phyloP scores from a whole-genome alignment of 495 filamentous ascomycete genomes.

The Alectoria sarmentosa region DNA sequence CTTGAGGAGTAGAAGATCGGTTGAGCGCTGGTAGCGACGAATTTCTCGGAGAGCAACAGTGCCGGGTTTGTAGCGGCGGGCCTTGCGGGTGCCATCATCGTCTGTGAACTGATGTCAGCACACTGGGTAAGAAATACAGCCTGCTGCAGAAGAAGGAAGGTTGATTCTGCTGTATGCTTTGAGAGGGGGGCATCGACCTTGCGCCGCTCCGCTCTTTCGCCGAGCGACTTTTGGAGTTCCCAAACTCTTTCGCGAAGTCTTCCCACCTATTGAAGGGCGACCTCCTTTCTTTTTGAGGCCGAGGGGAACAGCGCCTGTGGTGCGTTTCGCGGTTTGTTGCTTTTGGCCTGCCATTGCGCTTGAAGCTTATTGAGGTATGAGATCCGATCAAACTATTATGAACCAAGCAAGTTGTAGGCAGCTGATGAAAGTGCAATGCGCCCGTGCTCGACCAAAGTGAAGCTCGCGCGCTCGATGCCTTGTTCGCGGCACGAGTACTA shows the following conservation, averaged over 20 bases:
- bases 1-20: slow-evolving; percentile 73
- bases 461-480: neutral
- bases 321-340: slow-evolving; percentile 20
- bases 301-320: slow-evolving; percentile 18
- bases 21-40: slow-evolving; percentile 71
- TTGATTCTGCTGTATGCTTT: neutral
- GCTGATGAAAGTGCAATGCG: neutral
- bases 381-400: neutral
- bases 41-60: slow-evolving; percentile 84
- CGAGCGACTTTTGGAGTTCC: slow-evolving; percentile 11
- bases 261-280: slow-evolving; percentile 11
- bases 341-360: slow-evolving; percentile 18
- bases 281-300: slow-evolving; percentile 7
- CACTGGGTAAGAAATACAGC: neutral
- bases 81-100: slow-evolving; percentile 18
- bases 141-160: neutral
- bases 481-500: neutral
- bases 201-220: slow-evolving; percentile 11
- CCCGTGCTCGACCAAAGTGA: neutral
- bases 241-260: slow-evolving; percentile 12
- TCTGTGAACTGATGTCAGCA: neutral
- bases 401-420: neutral
- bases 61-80: slow-evolving; percentile 72
- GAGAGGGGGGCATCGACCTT: slow-evolving; percentile 4
- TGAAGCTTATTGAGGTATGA: neutral